Base-by-base conservation (phyloP, 2,329 filamentous ascomycete genomes). In the Neopestalotiopsis sp. region DNA sequence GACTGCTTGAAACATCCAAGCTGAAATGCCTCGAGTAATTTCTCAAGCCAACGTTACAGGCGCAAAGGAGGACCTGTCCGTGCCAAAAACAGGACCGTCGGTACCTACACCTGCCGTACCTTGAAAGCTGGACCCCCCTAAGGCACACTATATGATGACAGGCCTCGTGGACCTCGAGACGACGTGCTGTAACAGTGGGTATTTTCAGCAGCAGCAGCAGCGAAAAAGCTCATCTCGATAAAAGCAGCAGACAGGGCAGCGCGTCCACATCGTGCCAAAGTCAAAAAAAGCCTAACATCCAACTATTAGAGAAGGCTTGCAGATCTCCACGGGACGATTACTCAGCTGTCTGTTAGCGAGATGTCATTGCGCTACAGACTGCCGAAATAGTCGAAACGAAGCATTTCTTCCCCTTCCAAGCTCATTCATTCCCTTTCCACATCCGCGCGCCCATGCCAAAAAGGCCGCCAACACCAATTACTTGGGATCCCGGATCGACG, bases 331-430 rank as follows among this genome's bases (percentile, higher is more conserved):
- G 17, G 45, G n/a, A 9, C 45, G 45, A 53, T 53, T 53, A 53
- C 45, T 53, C 45, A 53, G 45, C 45, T 53, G n/a, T 53, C 24
- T 24, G 24, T 53, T n/a, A 53, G n/a, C 45, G 45, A 53, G 45
- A 24, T 53, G 57, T 30, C 42, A 40, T 65, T 28, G 38, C 63
- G 59, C 42, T 65, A 65, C 62, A 40, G 62, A 24, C 40, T 65
- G 14, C 62, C 62, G 17, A 53, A 65, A 65, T 20, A 40, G 28
- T 40, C n/a, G 30, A 66, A 34, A 28, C 24, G 24, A 28, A 28
- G 24, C 24, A 28, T 28, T 28, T 28, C 24, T 28, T 28, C 24
- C 24, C 24, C 24, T 28, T 28, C 24, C 17, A 14, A 42, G n/a
- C 63, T n/a, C 17, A 20, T 28, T 28, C 24, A 28, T 28, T 28